phyloP scores from a whole-genome alignment of 805 yeast species.

The Pichia eremophila region DNA sequence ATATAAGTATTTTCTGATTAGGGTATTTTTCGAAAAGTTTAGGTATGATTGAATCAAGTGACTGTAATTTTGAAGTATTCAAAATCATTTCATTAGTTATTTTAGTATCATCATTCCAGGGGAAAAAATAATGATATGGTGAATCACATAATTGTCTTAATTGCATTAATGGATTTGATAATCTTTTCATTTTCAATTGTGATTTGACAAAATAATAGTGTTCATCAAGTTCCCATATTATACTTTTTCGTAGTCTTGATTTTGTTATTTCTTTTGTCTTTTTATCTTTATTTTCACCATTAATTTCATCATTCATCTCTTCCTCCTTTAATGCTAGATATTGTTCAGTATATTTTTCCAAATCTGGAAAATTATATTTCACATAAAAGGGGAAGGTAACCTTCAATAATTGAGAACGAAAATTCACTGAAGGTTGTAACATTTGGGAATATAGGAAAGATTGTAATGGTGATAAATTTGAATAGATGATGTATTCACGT shows the following conservation, averaged over 20 bases:
- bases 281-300: background rate
- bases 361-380: constrained; percentile 5
- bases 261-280: background rate
- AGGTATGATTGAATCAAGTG: constrained; percentile 55
- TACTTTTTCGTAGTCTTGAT: constrained; percentile 4
- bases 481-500: constrained; percentile 76
- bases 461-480: constrained; percentile 58
- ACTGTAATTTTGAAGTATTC: constrained; percentile 64
- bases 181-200: constrained; percentile 40
- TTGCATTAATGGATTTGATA: constrained; percentile 74
- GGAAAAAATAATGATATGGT: constrained; percentile 76
- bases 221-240: constrained; percentile 4
- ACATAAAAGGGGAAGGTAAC: constrained; percentile 31
- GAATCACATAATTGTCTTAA: constrained; percentile 77
- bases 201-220: constrained; percentile 27
- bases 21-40: constrained; percentile 29
- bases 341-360: background rate
- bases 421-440: constrained; percentile 2
- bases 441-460: constrained; percentile 29
- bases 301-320: background rate
- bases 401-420: constrained; percentile 33
- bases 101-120: constrained; percentile 47
- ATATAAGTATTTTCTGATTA: constrained; percentile 52
- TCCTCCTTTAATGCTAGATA: background rate
- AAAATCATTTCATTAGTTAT: constrained; percentile 28